Conservation (phyloP, 345 rosid genomes). For the Iberis pinnata region DNA sequence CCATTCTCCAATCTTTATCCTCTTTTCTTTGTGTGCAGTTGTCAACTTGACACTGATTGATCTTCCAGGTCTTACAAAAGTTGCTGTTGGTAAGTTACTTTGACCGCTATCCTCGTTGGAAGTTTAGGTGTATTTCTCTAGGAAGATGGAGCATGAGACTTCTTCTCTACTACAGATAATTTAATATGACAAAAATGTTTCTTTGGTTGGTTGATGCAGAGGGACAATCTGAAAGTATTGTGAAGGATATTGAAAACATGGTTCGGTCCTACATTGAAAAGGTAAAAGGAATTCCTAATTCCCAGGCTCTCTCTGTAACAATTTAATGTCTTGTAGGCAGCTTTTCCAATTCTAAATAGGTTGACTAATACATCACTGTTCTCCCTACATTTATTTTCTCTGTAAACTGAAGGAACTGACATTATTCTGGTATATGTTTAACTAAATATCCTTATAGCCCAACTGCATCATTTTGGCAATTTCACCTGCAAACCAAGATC, state of each 20-base stretch:
- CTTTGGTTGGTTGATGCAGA: slow-evolving; percentile 46
- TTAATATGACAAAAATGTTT: slow-evolving; percentile 12
- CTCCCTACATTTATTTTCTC: not conserved
- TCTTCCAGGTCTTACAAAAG: slow-evolving; percentile 99
- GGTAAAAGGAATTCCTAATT: slow-evolving; percentile 40
- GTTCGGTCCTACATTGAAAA: slow-evolving; percentile 93
- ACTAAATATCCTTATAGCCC: slow-evolving; percentile 51
- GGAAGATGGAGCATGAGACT: not conserved
- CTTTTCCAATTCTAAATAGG: slow-evolving; percentile 10
- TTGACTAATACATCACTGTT: not conserved
- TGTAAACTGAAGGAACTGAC: not conserved
- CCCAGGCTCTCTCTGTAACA: not conserved
- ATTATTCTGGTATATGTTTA: slow-evolving; percentile 11
- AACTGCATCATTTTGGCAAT: slow-evolving; percentile 93
- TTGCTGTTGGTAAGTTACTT: slow-evolving; percentile 79
- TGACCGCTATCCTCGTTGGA: slow-evolving; percentile 1
- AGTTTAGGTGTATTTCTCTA: slow-evolving; percentile 7
- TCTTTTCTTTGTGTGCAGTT: slow-evolving; percentile 48
- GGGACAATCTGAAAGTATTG: slow-evolving; percentile 94
- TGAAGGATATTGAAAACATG: slow-evolving; percentile 95
- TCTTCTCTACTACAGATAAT: not conserved
- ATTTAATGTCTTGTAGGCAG: slow-evolving; percentile 1
- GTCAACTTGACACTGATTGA: slow-evolving; percentile 94
- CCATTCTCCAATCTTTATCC: not conserved
- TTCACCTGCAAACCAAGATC: slow-evolving; percentile 99